Percentiles rank a stretch among this genome's conserved stretches.
These are phyloP conservation scores for Atalantia buxifolia DNA, from an alignment of 345 rosid genomes.

Conservation along the genomic window DNA sequence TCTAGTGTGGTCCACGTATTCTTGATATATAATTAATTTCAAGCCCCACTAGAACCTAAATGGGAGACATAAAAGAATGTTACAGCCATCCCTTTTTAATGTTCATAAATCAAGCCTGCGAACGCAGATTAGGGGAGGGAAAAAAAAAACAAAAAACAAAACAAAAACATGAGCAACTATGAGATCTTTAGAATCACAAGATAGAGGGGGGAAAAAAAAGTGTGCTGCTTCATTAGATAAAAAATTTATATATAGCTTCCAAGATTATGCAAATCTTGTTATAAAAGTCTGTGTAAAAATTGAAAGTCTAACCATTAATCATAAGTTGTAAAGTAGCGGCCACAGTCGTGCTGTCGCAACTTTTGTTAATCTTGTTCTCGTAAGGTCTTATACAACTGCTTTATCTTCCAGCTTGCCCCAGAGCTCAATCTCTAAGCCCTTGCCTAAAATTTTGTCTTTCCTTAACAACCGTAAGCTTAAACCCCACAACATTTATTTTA, in stretches of 20 bases:
- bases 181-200: neutral
- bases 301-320: neutral
- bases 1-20: neutral
- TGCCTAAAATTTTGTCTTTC: neutral
- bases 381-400: neutral
- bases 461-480: neutral
- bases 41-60: constrained; percentile 3
- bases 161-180: neutral
- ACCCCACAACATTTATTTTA: neutral
- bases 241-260: neutral
- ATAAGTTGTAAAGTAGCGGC: neutral
- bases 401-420: neutral
- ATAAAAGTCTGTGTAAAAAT: neutral
- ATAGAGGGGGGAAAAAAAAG: neutral
- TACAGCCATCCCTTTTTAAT: neutral
- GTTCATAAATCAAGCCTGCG: neutral
- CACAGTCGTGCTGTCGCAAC: neutral
- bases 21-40: neutral
- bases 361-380: neutral
- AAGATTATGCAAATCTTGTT: neutral
- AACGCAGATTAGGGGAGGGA: neutral
- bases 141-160: neutral
- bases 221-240: neutral
- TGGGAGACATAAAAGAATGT: neutral
- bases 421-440: neutral